These are phyloP conservation scores for Trichoderma sp. DNA, from an alignment of 2,329 filamentous ascomycete genomes.

Conservation along the genomic window DNA sequence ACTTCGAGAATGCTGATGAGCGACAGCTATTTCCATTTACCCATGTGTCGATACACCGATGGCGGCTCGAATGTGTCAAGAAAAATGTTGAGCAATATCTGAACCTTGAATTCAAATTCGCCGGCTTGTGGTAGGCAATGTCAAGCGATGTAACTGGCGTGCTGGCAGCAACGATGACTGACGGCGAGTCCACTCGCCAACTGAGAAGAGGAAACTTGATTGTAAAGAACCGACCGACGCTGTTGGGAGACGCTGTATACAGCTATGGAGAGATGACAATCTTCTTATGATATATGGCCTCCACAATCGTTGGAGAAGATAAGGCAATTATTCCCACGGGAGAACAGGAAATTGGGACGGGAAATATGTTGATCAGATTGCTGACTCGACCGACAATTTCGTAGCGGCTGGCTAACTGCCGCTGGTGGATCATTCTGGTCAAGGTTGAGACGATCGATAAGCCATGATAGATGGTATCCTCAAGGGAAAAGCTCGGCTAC, in stretches of 20 bases:
- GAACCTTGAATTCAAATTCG: conserved; percentile 51
- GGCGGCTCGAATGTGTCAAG: conserved; percentile 64
- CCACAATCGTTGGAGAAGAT: conserved; percentile 72
- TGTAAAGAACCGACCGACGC: conserved; percentile 68
- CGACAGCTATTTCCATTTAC: conserved; percentile 49
- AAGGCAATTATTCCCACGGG: conserved; percentile 59
- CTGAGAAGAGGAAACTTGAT: conserved; percentile 62
- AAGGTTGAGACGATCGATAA: too few species aligned
- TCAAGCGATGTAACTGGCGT: conserved; percentile 50
- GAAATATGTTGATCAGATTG: conserved; percentile 61
- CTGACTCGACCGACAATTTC: conserved; percentile 65
- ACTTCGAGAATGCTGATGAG: too few species aligned
- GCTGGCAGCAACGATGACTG: conserved; percentile 61
- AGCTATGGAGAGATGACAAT: conserved; percentile 66
- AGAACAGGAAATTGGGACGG: conserved; percentile 62
- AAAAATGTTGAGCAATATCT: conserved; percentile 73
- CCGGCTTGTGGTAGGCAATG: conserved; percentile 43
- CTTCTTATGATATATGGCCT: conserved; percentile 64
- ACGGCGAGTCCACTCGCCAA: conserved; percentile 61
- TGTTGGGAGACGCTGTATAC: conserved; percentile 69
- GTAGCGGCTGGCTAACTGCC: conserved; percentile 65
- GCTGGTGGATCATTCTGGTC: conserved; percentile 63
- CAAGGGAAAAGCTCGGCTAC: conserved; percentile 34
- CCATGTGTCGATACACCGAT: conserved; percentile 35
- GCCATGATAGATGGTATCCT: too few species aligned